Percentiles rank a stretch among this genome's conserved stretches.
Evolutionary conservation across 148 eudicot genomes (phyloP).

Genomic region (Persicaria maculosa): DNA sequence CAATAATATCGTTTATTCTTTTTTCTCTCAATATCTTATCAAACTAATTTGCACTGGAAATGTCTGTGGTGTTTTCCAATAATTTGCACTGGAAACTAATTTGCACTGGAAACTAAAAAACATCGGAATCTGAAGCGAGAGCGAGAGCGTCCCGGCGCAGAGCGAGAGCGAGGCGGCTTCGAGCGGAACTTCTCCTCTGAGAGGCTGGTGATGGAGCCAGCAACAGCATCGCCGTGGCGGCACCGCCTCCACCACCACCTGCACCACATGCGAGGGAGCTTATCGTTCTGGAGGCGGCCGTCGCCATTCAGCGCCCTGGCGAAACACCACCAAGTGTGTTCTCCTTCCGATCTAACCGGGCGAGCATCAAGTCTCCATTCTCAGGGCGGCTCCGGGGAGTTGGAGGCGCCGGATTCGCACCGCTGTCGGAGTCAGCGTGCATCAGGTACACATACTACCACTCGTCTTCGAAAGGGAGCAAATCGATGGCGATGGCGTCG

Average conservation of each 20-base stretch:
- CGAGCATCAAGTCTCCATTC: constrained; percentile 66
- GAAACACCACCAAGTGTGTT: constrained; percentile 53
- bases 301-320: constrained; percentile 54
- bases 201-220: constrained; percentile 46
- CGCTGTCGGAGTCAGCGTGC: constrained; percentile 57
- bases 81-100: no score
- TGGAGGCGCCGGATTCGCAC: constrained; percentile 23
- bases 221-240: constrained; percentile 66
- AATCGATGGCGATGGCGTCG: constrained; percentile 35
- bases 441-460: constrained; percentile 20
- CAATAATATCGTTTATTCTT: no score
- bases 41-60: no score
- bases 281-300: constrained; percentile 56
- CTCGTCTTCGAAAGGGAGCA: constrained; percentile 28
- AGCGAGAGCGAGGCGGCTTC: constrained; percentile 32
- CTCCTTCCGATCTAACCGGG: constrained; percentile 54
- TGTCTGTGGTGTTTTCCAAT: no score
- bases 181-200: constrained; percentile 69
- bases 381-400: constrained; percentile 39
- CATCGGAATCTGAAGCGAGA: no score
- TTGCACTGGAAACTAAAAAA: no score
- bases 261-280: constrained; percentile 32
- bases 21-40: no score
- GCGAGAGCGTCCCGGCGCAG: constrained; percentile 23
- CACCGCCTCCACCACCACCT: constrained; percentile 16